phyloP scores from a whole-genome alignment of 495 filamentous ascomycete species.

The Lophium mytilinum region DNA sequence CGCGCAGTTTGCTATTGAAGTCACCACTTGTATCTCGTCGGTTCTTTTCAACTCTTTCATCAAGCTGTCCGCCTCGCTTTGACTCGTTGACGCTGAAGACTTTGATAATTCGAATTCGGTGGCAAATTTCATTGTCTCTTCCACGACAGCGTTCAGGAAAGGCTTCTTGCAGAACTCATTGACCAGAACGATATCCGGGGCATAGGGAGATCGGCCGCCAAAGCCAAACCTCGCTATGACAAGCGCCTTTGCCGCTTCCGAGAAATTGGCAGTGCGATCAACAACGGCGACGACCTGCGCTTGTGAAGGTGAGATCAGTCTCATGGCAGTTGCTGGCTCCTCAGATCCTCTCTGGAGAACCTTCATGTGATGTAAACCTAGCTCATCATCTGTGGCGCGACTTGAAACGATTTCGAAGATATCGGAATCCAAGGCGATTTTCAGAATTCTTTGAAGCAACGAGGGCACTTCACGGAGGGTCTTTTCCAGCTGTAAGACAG shows the following conservation, averaged over 20 bases:
- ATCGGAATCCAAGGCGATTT: slow-evolving; percentile 38
- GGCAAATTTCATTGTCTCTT: slow-evolving; percentile 33
- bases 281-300: slow-evolving; percentile 42
- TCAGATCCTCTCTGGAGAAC: slow-evolving; percentile 18
- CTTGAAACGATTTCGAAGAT: slow-evolving; percentile 34
- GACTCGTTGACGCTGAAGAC: not conserved
- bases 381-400: not conserved
- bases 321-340: not conserved
- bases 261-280: slow-evolving; percentile 44
- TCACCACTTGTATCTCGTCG: not conserved
- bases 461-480: slow-evolving; percentile 28
- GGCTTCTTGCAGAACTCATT: slow-evolving; percentile 47
- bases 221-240: slow-evolving; percentile 44
- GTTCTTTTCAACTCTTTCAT: not conserved
- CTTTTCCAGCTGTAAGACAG: slow-evolving; percentile 32
- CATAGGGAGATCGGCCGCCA: slow-evolving; percentile 43
- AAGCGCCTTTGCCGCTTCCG: slow-evolving; percentile 39
- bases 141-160: slow-evolving; percentile 40
- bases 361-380: not conserved
- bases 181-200: slow-evolving; percentile 48
- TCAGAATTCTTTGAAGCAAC: slow-evolving; percentile 37
- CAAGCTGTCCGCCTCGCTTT: not conserved
- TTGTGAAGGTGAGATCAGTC: slow-evolving; percentile 30
- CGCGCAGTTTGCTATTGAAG: not conserved
- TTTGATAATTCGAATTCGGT: not conserved